Percentiles rank a stretch among this genome's conserved stretches.
These are phyloP conservation scores for Salix suchowensis DNA, from an alignment of 345 rosid genomes.

Conservation along the genomic window DNA sequence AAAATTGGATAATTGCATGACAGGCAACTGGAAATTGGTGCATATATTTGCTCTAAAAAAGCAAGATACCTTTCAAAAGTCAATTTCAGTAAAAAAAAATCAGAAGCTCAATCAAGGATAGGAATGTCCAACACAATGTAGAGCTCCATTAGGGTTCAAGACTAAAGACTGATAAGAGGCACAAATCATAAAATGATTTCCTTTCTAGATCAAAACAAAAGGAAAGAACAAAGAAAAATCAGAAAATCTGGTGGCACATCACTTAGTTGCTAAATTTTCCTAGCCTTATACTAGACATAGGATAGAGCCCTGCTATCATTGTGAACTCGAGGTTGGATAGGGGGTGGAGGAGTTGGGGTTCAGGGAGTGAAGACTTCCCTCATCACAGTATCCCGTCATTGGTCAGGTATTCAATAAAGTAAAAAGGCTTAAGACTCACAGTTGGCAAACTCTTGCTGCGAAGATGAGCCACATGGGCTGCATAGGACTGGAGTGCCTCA, in stretches of 20 bases:
- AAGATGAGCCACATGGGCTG: slow-evolving; percentile 70
- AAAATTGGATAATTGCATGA: neutral
- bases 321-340: neutral
- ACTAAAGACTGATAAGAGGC: neutral
- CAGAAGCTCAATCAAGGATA: neutral
- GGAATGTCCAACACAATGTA: neutral
- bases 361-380: neutral
- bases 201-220: neutral
- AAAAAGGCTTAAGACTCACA: slow-evolving; percentile 33
- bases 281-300: neutral
- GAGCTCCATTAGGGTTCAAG: neutral
- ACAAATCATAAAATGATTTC: neutral
- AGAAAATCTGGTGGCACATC: neutral
- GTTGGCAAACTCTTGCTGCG: slow-evolving; percentile 80
- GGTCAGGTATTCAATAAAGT: neutral
- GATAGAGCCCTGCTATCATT: neutral
- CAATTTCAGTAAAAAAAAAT: neutral
- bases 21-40: neutral
- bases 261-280: no score
- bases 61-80: neutral
- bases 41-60: neutral
- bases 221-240: neutral
- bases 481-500: slow-evolving; percentile 74
- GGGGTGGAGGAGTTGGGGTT: neutral
- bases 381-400: neutral